A percentile compares a stretch with the other conserved stretches of the same genome.
Evolutionary conservation across 495 filamentous ascomycete species (phyloP).

Genomic region (Xylaria flabelliformis): DNA sequence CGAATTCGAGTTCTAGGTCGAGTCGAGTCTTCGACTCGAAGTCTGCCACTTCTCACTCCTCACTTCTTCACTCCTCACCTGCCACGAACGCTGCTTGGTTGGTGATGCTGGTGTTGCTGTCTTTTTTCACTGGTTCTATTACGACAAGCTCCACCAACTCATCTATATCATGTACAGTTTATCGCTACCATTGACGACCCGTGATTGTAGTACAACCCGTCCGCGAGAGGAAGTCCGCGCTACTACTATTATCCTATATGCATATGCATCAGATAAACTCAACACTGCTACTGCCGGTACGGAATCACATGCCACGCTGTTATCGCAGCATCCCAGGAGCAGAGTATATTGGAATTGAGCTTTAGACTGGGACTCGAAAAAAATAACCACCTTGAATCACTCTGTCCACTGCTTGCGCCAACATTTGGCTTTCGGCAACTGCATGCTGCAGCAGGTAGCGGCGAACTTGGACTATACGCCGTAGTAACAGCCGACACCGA

Average conservation of each 20-base stretch:
- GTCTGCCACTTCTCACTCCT: constrained; percentile 1
- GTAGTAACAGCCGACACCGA: constrained; percentile 21
- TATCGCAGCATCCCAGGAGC: constrained; percentile 14
- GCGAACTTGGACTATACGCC: constrained; percentile 16
- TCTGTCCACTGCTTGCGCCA: not conserved
- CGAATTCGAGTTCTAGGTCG: constrained; percentile 8
- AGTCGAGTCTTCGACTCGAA: constrained; percentile 3
- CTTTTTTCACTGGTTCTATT: constrained; percentile 8
- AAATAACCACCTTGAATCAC: not conserved
- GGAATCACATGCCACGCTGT: constrained; percentile 32
- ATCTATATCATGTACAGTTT: constrained; percentile 34
- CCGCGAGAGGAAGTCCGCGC: constrained; percentile 8
- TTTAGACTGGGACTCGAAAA: not conserved
- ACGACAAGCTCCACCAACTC: constrained; percentile 18
- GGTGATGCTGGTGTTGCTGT: constrained; percentile 9
- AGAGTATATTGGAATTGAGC: not conserved
- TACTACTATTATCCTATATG: constrained; percentile 9
- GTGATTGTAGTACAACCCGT: constrained; percentile 8
- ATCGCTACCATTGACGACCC: constrained; percentile 6
- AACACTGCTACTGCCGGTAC: constrained; percentile 30
- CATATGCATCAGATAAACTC: constrained; percentile 37
- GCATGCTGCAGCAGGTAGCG: constrained; percentile 29
- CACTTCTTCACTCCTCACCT: not conserved
- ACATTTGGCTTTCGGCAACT: constrained; percentile 18
- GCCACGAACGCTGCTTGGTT: not conserved